Evolutionary conservation across 306 rosid species (phyloP), one percentile per base, ranked within the genome.

Genomic region (Dalbergia oliveri): DNA sequence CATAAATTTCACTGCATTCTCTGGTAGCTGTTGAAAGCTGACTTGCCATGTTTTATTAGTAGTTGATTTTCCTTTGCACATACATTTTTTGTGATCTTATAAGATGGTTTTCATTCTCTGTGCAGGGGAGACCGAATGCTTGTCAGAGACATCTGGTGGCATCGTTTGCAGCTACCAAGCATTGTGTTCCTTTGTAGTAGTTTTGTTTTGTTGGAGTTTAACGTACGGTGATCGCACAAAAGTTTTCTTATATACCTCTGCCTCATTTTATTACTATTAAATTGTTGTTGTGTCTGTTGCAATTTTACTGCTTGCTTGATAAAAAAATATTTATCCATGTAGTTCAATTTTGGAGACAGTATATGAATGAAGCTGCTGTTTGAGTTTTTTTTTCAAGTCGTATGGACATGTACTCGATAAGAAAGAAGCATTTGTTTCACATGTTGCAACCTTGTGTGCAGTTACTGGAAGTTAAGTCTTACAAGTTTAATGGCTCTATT

Each of bases 111-210:
- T 21, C 61, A 9, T 70, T 44, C 63, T 80, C 23, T 62, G 47
- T 75, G 82, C 85, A 84, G 87, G 66, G 26, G 33, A 56, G n/a
- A 73, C 15, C 23, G 56, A 31, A 34, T 45, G 56, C 64, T 34
- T 34, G 50, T 34, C 34, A 9, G 45, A 44, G 56, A 56, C 61
- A 58, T 16, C 11, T 66, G 9, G 37, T 14, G 71, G 44, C 58
- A 43, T n/a, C 65, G 37, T 56, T 70, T 26, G 62, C 0, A 16
- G 76, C 43, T 63, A 71, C 69, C 59, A 37, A 51, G 60, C 50
- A 33, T 45, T 45, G 69, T 76, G 76, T 65, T 56, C 11, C 58
- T 47, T 41, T 16, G 13, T 53, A 5, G 34, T 70, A 45, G 72
- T 70, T 11, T 5, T 49, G 53, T 69, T 64, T 34, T 33, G 63